A percentile compares a stretch with the other conserved stretches of the same genome.
These are phyloP conservation scores for Skeletonema tropicum DNA, from an alignment of 108 stramenopile genomes.

Conservation along the genomic window DNA sequence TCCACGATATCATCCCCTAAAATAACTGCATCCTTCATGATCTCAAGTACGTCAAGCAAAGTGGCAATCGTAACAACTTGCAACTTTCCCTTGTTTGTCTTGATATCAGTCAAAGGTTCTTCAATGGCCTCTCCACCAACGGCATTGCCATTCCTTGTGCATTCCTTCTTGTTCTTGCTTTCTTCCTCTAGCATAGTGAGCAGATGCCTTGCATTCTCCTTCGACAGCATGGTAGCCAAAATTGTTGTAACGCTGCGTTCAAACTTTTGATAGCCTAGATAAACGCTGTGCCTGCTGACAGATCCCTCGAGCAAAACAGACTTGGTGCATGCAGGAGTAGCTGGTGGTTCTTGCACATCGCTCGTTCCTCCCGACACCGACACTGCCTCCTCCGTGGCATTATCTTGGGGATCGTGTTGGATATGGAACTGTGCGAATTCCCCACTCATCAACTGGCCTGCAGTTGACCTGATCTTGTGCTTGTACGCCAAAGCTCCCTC, in stretches of 20 bases:
- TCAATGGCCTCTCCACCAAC: slow-evolving; percentile 51
- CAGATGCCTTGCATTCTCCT: slow-evolving; percentile 41
- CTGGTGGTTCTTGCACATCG: not conserved
- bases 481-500: slow-evolving; percentile 63
- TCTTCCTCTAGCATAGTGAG: slow-evolving; percentile 24
- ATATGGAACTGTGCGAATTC: slow-evolving; percentile 84
- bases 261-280: slow-evolving; percentile 64
- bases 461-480: slow-evolving; percentile 64
- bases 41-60: slow-evolving; percentile 18
- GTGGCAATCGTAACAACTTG: slow-evolving; percentile 33
- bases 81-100: slow-evolving; percentile 17
- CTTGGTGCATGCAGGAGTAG: slow-evolving; percentile 5
- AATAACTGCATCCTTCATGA: not conserved
- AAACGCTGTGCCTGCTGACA: slow-evolving; percentile 40
- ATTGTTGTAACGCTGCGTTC: slow-evolving; percentile 65
- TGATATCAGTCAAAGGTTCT: not conserved
- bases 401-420: slow-evolving; percentile 32
- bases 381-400: slow-evolving; percentile 46
- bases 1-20: slow-evolving; percentile 1
- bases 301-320: slow-evolving; percentile 37
- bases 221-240: slow-evolving; percentile 55
- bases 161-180: slow-evolving; percentile 10
- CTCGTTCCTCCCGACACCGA: slow-evolving; percentile 8
- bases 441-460: slow-evolving; percentile 59
- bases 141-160: not conserved